A percentile compares a stretch with the other conserved stretches of the same genome.
phyloP scores from a whole-genome alignment of 257 asterid genomes.

The Capsicum rhomboideum region DNA sequence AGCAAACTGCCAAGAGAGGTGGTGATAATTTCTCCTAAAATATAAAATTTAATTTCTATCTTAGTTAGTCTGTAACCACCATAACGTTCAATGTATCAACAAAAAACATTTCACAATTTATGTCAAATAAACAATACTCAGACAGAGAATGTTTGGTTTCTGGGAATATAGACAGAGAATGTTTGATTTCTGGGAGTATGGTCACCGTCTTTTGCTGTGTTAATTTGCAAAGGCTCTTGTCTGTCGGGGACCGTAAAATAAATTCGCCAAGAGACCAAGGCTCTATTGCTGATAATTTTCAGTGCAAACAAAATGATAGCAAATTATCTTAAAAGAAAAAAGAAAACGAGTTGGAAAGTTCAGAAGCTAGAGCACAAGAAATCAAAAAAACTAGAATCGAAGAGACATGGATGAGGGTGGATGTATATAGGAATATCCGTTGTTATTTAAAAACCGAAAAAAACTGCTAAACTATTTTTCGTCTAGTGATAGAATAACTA shows the following conservation, averaged over 20 bases:
- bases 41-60: not conserved
- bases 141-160: not conserved
- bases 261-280: not conserved
- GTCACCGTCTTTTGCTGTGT: not conserved
- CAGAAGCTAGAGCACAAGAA: not conserved
- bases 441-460: too few relatives aligned
- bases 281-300: not conserved
- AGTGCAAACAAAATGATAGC: not conserved
- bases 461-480: too few relatives aligned
- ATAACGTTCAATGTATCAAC: not conserved
- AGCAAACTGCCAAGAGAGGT: not conserved
- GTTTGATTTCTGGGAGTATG: not conserved
- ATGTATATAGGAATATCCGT: too few relatives aligned
- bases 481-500: too few relatives aligned
- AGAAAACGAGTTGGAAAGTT: not conserved
- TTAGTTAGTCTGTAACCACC: not conserved
- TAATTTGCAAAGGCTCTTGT: not conserved
- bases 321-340: not conserved
- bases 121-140: not conserved
- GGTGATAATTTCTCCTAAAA: not conserved
- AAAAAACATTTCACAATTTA: not conserved
- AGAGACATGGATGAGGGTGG: not conserved
- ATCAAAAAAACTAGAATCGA: not conserved
- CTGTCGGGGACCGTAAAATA: not conserved
- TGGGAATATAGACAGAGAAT: not conserved